These are phyloP conservation scores for Scedosporium aurantiacum DNA, from an alignment of 2,329 filamentous ascomycete species.

Conservation along the genomic window DNA sequence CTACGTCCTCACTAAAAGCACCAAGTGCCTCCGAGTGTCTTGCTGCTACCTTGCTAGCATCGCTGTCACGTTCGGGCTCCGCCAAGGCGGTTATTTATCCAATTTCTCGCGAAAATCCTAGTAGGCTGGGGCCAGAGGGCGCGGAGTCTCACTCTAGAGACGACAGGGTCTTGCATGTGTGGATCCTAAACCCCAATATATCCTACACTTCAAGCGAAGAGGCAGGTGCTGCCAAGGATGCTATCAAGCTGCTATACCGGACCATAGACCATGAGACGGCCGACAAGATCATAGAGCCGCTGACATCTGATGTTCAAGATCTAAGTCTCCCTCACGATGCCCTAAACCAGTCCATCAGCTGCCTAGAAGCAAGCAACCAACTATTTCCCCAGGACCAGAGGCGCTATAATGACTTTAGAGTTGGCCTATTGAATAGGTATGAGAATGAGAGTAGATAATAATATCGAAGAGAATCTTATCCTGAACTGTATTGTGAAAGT, in stretches of 20 bases:
- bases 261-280: constrained; percentile 31
- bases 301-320: constrained; percentile 48
- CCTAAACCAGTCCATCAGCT: constrained; percentile 30
- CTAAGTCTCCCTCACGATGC: constrained; percentile 40
- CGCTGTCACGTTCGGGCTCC: constrained; percentile 43
- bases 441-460: constrained; percentile 11
- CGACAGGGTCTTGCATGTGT: constrained; percentile 30
- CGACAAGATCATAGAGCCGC: constrained; percentile 35
- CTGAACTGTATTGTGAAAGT: too few species aligned
- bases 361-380: constrained; percentile 35
- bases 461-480: neutral
- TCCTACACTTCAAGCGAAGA: constrained; percentile 34
- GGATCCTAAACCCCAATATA: constrained; percentile 46
- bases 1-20: constrained; percentile 11
- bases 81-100: constrained; percentile 45
- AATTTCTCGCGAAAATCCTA: neutral
- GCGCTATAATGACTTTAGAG: constrained; percentile 54
- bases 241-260: constrained; percentile 44
- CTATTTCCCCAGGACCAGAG: constrained; percentile 46
- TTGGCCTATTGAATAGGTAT: constrained; percentile 51
- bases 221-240: constrained; percentile 18
- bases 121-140: constrained; percentile 9
- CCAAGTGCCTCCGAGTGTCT: constrained; percentile 40
- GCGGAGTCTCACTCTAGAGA: neutral
- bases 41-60: constrained; percentile 39